These are phyloP conservation scores for Nemania sp. DNA, from an alignment of 2,329 filamentous ascomycete species.

Conservation along the genomic window DNA sequence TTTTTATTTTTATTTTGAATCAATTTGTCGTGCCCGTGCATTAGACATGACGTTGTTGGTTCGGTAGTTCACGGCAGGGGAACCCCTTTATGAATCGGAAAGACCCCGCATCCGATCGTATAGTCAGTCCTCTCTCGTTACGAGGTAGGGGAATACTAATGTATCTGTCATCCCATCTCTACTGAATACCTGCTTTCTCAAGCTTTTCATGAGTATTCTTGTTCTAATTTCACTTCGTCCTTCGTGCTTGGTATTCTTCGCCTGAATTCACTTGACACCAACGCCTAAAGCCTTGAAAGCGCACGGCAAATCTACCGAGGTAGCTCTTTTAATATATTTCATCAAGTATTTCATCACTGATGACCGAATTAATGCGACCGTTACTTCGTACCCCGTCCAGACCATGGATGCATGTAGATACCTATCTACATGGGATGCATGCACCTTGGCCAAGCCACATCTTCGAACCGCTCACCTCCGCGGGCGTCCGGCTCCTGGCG, in stretches of 20 bases:
- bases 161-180: background rate
- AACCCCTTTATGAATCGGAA: constrained; percentile 20
- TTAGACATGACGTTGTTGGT: constrained; percentile 9
- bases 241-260: background rate
- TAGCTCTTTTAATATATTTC: too few species aligned
- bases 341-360: background rate
- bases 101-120: constrained; percentile 18
- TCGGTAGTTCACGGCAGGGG: constrained; percentile 16
- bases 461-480: constrained; percentile 4
- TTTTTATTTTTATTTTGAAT: background rate
- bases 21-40: constrained; percentile 16
- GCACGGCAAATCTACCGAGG: too few species aligned
- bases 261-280: background rate
- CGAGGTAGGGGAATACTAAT: too few species aligned
- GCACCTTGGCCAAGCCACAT: constrained; percentile 11
- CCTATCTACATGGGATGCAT: too few species aligned
- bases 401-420: too few species aligned
- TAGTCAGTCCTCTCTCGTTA: background rate
- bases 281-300: background rate
- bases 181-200: background rate
- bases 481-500: background rate
- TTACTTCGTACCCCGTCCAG: too few species aligned
- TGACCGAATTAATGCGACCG: background rate
- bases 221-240: too few species aligned
- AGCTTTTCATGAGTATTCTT: background rate